phyloP scores from a whole-genome alignment of 129 eudicot species.

The Centrapalus pauciflorus region DNA sequence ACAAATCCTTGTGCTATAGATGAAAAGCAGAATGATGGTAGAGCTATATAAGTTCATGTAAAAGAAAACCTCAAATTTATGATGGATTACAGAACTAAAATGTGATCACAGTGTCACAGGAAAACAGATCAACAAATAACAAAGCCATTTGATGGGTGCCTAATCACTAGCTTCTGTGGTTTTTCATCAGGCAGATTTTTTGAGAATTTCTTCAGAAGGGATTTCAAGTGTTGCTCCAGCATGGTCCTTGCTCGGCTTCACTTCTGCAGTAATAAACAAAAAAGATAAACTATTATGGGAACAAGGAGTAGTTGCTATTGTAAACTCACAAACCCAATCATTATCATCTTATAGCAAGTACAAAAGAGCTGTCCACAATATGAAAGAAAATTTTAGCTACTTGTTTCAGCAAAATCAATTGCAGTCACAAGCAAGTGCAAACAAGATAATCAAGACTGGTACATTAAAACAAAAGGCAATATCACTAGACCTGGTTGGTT shows the following conservation, averaged over 20 bases:
- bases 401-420: neutral
- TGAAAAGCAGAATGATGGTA: slow-evolving; percentile 4
- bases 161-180: slow-evolving; percentile 6
- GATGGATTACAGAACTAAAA: slow-evolving; percentile 10
- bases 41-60: slow-evolving; percentile 1
- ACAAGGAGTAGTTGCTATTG: neutral
- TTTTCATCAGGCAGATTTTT: slow-evolving; percentile 38
- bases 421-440: neutral
- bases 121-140: slow-evolving; percentile 3
- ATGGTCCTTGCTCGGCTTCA: slow-evolving; percentile 69
- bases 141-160: neutral
- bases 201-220: slow-evolving; percentile 79
- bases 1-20: neutral
- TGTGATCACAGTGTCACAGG: neutral
- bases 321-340: neutral
- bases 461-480: neutral
- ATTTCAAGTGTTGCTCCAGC: slow-evolving; percentile 86
- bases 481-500: neutral
- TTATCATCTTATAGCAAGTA: neutral
- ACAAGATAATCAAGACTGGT: neutral
- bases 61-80: slow-evolving; percentile 22
- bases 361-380: neutral
- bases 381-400: neutral
- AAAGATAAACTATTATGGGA: neutral
- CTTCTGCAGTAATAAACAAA: slow-evolving; percentile 44